Evolutionary conservation across 495 filamentous ascomycete species (phyloP).

Genomic region (Aspergillus haitiensis): DNA sequence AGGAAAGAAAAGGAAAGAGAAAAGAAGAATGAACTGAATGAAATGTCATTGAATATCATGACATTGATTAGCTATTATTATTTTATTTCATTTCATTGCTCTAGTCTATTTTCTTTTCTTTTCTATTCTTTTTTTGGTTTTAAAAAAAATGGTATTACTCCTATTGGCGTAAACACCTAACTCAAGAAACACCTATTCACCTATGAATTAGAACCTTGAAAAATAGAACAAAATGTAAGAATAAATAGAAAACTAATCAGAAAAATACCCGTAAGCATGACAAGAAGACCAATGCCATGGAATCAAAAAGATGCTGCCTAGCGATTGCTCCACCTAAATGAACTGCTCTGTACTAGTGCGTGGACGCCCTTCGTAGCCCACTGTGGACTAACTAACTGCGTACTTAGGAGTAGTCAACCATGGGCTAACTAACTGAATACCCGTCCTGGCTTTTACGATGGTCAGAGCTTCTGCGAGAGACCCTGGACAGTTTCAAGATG

Average conservation of each 20-base stretch:
- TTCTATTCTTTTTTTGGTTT: not conserved
- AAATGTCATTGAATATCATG: not conserved
- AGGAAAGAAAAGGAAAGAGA: too few species aligned
- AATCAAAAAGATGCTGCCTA: conserved; percentile 29
- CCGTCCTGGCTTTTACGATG: conserved; percentile 19
- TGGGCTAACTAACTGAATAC: conserved; percentile 8
- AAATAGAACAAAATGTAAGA: conserved; percentile 8
- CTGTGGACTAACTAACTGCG: conserved; percentile 17
- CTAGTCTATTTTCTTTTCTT: too few species aligned
- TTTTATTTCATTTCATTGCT: too few species aligned
- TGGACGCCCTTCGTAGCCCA: conserved; percentile 19
- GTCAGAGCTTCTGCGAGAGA: conserved; percentile 33
- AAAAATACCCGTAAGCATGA: conserved; percentile 6
- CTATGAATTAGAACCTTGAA: not conserved
- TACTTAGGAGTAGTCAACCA: not conserved
- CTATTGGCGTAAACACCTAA: not conserved
- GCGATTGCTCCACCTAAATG: conserved; percentile 19
- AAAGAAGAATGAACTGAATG: too few species aligned
- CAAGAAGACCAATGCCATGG: conserved; percentile 10
- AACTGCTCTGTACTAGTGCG: conserved; percentile 16
- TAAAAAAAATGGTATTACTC: not conserved
- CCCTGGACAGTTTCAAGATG: conserved; percentile 35
- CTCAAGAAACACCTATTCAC: not conserved
- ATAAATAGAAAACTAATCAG: conserved; percentile 4
- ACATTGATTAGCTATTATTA: too few species aligned